Percentiles rank a stretch among this genome's conserved stretches.
Evolutionary conservation across 2,329 filamentous ascomycete species (phyloP).

Genomic region (Nannizziopsis arthrosporioides): DNA sequence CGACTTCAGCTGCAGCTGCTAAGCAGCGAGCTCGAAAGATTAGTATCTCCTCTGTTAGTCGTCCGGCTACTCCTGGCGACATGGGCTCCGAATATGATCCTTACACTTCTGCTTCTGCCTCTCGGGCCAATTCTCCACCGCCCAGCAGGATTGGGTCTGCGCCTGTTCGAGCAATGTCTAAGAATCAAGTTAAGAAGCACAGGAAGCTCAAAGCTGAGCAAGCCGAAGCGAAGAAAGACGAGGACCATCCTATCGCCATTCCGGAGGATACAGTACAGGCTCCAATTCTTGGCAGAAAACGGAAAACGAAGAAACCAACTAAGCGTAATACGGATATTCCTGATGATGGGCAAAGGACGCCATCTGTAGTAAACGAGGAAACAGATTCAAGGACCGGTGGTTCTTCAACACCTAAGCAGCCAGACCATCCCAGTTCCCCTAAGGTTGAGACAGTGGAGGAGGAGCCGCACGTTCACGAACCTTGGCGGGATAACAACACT

Average conservation of each 20-base stretch:
- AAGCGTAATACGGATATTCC: slow-evolving; percentile 16
- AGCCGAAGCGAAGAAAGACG: slow-evolving; percentile 34
- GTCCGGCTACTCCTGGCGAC: slow-evolving; percentile 51
- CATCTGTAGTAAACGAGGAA: slow-evolving; percentile 4
- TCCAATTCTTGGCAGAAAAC: slow-evolving; percentile 52
- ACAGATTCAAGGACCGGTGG: slow-evolving; percentile 1
- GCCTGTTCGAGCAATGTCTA: slow-evolving; percentile 48
- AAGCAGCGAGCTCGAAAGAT: slow-evolving; percentile 27
- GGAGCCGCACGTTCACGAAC: slow-evolving; percentile 19
- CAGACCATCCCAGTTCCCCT: slow-evolving; percentile 1
- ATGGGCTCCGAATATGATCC: slow-evolving; percentile 48
- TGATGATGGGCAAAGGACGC: slow-evolving; percentile 10
- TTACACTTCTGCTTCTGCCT: slow-evolving; percentile 47
- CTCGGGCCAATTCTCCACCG: slow-evolving; percentile 48
- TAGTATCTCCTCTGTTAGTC: slow-evolving; percentile 44
- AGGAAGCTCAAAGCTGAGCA: slow-evolving; percentile 40
- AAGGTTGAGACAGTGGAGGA: slow-evolving; percentile 21
- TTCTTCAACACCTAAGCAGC: not conserved
- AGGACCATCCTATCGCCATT: slow-evolving; percentile 21
- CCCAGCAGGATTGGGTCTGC: slow-evolving; percentile 47
- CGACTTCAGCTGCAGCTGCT: slow-evolving; percentile 22
- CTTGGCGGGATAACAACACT: slow-evolving; percentile 32
- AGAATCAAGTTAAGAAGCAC: slow-evolving; percentile 52
- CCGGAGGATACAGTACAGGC: slow-evolving; percentile 45
- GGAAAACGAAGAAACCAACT: slow-evolving; percentile 42